Conservation (phyloP, 495 filamentous ascomycete genomes). For the Penicillium verhagenii region DNA sequence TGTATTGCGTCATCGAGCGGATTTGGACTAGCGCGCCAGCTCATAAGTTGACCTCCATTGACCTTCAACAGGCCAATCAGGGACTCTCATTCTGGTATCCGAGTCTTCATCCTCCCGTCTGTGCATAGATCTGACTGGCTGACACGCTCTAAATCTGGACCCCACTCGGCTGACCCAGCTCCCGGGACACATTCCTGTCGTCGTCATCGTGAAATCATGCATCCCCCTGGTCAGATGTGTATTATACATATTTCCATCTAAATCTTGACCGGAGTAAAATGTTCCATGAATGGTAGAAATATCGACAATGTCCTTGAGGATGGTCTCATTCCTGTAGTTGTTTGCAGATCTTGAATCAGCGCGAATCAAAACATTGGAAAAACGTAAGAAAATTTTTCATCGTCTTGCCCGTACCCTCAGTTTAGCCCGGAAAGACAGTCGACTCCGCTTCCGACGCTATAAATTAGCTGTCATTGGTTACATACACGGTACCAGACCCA, state of each 20-base stretch:
- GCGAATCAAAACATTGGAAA: background rate
- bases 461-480: conserved; percentile 4
- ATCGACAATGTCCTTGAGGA: background rate
- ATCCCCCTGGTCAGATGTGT: background rate
- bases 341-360: background rate
- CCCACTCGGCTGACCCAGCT: conserved; percentile 3
- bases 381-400: background rate
- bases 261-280: no score
- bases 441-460: conserved; percentile 7
- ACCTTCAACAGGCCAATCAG: background rate
- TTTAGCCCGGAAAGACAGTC: conserved; percentile 2
- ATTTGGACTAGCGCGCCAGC: background rate
- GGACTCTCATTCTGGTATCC: background rate
- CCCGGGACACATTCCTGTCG: conserved; percentile 14
- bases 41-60: background rate
- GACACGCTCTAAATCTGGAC: background rate
- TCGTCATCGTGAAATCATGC: conserved; percentile 29
- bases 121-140: conserved; percentile 4
- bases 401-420: conserved; percentile 5
- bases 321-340: background rate
- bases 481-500: conserved; percentile 2
- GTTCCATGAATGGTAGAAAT: background rate
- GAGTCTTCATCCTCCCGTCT: background rate
- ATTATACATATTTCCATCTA: background rate
- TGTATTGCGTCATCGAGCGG: conserved; percentile 6